Percentiles rank a stretch among this genome's conserved stretches.
phyloP scores from a whole-genome alignment of 2,329 filamentous ascomycete species.

The Monascus ruber region DNA sequence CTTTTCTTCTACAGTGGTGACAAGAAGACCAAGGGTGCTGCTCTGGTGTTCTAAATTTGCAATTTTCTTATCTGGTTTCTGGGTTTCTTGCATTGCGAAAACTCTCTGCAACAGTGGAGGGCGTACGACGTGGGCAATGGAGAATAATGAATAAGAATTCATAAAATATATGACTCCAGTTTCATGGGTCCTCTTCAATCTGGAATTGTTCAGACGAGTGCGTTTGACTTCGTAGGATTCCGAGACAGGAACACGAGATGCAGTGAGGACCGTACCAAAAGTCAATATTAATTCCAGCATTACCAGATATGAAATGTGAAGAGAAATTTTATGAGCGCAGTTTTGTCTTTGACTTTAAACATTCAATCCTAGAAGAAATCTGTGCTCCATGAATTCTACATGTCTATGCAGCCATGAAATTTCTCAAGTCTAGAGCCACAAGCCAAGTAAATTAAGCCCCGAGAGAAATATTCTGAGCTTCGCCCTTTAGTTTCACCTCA shows the following conservation, averaged over 20 bases:
- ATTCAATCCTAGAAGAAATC: too few species aligned
- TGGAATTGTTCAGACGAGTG: not conserved
- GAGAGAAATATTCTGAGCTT: too few species aligned
- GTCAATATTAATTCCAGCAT: too few species aligned
- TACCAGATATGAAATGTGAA: too few species aligned
- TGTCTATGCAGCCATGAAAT: too few species aligned
- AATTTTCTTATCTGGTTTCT: conserved; percentile 32
- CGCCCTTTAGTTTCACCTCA: too few species aligned
- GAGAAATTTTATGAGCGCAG: too few species aligned
- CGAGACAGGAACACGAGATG: not conserved
- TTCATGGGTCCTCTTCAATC: conserved; percentile 15
- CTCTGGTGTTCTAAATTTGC: conserved; percentile 89
- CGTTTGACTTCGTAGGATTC: conserved; percentile 1
- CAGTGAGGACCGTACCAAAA: not conserved
- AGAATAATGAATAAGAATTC: conserved; percentile 32
- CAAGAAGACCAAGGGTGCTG: conserved; percentile 99
- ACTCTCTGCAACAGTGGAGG: conserved; percentile 19
- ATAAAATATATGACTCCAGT: conserved; percentile 25
- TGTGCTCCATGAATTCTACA: too few species aligned
- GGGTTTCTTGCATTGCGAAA: conserved; percentile 30
- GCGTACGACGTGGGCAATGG: conserved; percentile 30
- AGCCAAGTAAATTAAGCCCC: too few species aligned
- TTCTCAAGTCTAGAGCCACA: too few species aligned
- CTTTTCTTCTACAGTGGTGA: conserved; percentile 62
- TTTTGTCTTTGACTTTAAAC: too few species aligned